These are phyloP conservation scores for Boletus pseudopeckii DNA, from an alignment of 768 basidiomycete genomes.

Conservation along the genomic window DNA sequence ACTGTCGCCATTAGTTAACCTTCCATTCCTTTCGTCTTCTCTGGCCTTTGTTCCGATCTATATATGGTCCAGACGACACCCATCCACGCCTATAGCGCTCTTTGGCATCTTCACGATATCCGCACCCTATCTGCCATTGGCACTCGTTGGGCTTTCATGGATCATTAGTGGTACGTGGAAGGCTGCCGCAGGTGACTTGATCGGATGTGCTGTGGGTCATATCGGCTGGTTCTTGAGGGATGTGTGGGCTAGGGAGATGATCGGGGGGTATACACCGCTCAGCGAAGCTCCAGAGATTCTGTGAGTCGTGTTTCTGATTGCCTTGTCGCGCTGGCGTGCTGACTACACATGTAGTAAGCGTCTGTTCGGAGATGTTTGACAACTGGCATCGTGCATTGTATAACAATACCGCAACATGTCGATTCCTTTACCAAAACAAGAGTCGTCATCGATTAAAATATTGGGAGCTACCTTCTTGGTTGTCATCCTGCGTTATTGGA, in stretches of 20 bases:
- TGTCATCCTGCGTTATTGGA: background rate
- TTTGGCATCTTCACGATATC: slow-evolving; percentile 94
- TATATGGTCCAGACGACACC: slow-evolving; percentile 94
- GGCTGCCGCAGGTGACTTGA: slow-evolving; percentile 76
- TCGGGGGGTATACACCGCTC: slow-evolving; percentile 67
- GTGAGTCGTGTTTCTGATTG: slow-evolving; percentile 43
- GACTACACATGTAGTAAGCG: slow-evolving; percentile 46
- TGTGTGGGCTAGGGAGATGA: slow-evolving; percentile 86
- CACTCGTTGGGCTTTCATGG: slow-evolving; percentile 87
- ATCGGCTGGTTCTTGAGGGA: slow-evolving; percentile 82
- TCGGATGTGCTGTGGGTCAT: slow-evolving; percentile 86
- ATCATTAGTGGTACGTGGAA: slow-evolving; percentile 78
- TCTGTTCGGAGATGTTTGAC: slow-evolving; percentile 55
- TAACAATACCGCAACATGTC: slow-evolving; percentile 3
- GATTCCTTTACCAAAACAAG: background rate
- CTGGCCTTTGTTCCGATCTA: slow-evolving; percentile 96
- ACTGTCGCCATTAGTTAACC: slow-evolving; percentile 83
- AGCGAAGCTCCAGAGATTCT: slow-evolving; percentile 67
- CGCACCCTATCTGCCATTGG: slow-evolving; percentile 91
- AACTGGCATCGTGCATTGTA: slow-evolving; percentile 3
- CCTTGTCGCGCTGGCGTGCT: background rate
- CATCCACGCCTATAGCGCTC: slow-evolving; percentile 91
- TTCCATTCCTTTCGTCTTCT: slow-evolving; percentile 90
- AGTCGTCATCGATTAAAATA: background rate
- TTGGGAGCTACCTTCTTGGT: background rate